These are phyloP conservation scores for Neurospora sp. DNA, from an alignment of 495 filamentous ascomycete genomes.

Conservation along the genomic window DNA sequence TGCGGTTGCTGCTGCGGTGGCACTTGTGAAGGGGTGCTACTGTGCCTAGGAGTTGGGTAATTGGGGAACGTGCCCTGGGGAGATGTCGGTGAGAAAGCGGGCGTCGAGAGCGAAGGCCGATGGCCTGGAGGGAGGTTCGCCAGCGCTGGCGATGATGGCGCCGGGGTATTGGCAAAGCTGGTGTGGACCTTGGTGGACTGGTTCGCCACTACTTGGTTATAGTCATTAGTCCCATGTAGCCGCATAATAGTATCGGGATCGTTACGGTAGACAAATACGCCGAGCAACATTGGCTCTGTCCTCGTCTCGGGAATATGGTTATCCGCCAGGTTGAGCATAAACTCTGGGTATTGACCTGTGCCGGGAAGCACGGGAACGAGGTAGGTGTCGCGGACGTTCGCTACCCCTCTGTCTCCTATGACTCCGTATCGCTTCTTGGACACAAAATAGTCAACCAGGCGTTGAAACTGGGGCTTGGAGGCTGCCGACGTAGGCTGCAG, in stretches of 20 bases:
- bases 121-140: constrained; percentile 8
- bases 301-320: constrained; percentile 57
- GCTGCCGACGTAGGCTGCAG: constrained; percentile 46
- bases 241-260: constrained; percentile 33
- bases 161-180: constrained; percentile 12
- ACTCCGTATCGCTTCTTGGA: constrained; percentile 73
- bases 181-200: background rate
- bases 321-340: constrained; percentile 67
- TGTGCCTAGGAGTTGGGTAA: constrained; percentile 21
- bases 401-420: constrained; percentile 54
- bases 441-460: constrained; percentile 70
- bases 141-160: constrained; percentile 16
- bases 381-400: constrained; percentile 70
- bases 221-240: constrained; percentile 21
- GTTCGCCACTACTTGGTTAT: constrained; percentile 16
- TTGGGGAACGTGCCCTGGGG: constrained; percentile 32
- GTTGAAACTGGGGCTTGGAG: constrained; percentile 49
- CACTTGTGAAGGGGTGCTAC: constrained; percentile 22
- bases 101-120: constrained; percentile 31
- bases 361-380: constrained; percentile 64
- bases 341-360: constrained; percentile 48
- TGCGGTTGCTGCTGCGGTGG: constrained; percentile 12
- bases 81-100: constrained; percentile 39
- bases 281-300: constrained; percentile 60
- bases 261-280: constrained; percentile 64